Evolutionary conservation across 75 land plant species (phyloP).

Genomic region (Selaginella moellendorffii): DNA sequence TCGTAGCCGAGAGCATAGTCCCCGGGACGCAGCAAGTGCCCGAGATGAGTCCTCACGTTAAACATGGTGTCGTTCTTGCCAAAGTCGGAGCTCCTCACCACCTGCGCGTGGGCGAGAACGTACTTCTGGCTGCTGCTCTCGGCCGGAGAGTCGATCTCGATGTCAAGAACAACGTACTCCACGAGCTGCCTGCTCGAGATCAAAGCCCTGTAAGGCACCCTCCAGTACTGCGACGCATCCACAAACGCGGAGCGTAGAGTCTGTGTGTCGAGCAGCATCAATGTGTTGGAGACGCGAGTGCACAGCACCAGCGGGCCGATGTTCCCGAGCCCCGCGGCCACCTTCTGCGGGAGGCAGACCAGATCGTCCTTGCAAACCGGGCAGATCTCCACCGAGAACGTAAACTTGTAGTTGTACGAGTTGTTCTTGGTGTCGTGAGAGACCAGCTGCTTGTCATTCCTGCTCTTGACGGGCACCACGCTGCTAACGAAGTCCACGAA

Average conservation of each 20-base stretch:
- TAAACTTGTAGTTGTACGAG: conserved; percentile 57
- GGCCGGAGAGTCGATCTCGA: conserved; percentile 33
- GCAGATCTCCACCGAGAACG: conserved; percentile 62
- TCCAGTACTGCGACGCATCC: conserved; percentile 64
- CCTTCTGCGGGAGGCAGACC: conserved; percentile 57
- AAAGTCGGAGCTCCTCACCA: conserved; percentile 54
- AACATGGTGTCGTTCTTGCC: conserved; percentile 54
- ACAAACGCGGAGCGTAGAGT: conserved; percentile 38
- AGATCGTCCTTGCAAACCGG: conserved; percentile 73
- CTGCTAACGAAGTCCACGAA: conserved; percentile 43
- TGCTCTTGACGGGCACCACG: conserved; percentile 27
- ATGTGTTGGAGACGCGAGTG: conserved; percentile 40
- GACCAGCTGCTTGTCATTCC: conserved; percentile 61
- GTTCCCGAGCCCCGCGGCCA: conserved; percentile 42
- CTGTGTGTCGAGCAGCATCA: conserved; percentile 47
- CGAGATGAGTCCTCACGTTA: conserved; percentile 45
- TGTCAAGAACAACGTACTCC: conserved; percentile 52
- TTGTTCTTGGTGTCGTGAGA: conserved; percentile 70
- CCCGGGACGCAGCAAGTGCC: conserved; percentile 51
- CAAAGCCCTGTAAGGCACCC: conserved; percentile 33
- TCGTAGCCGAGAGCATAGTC: conserved; percentile 76
- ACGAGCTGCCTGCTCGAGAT: conserved; percentile 55
- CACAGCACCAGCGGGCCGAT: conserved; percentile 61
- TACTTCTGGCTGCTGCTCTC: conserved; percentile 32
- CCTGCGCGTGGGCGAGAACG: conserved; percentile 41